Conservation (phyloP, 331 rosid species). For the Rhamnella rubrinervis region DNA sequence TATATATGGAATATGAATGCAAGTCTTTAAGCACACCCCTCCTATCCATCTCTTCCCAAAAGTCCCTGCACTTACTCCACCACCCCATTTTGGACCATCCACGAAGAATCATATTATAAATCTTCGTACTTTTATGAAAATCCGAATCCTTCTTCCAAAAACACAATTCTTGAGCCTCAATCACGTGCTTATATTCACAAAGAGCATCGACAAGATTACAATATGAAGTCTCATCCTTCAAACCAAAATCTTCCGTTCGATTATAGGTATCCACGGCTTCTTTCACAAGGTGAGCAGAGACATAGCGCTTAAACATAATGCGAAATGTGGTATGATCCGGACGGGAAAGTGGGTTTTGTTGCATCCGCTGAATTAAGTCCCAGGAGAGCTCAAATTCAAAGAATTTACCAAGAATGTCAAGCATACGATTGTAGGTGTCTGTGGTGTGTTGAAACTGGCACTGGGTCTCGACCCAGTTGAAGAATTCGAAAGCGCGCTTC, state of each 20-base stretch:
- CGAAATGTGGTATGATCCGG: slow-evolving; percentile 82
- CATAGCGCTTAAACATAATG: slow-evolving; percentile 70
- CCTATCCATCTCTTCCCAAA: slow-evolving; percentile 88
- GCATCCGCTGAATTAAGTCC: slow-evolving; percentile 67
- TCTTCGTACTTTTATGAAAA: slow-evolving; percentile 41
- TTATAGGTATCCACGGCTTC: slow-evolving; percentile 63
- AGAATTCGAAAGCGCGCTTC: slow-evolving; percentile 74
- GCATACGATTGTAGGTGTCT: slow-evolving; percentile 57
- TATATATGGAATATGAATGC: slow-evolving; percentile 74
- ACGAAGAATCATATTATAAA: slow-evolving; percentile 69
- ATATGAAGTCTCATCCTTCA: slow-evolving; percentile 67
- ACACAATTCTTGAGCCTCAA: slow-evolving; percentile 69
- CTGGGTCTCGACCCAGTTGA: slow-evolving; percentile 59
- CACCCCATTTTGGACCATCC: slow-evolving; percentile 83
- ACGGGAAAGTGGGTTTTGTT: slow-evolving; percentile 32
- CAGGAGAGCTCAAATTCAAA: slow-evolving; percentile 71
- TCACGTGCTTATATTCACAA: slow-evolving; percentile 78
- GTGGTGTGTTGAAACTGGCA: slow-evolving; percentile 54
- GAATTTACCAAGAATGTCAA: slow-evolving; percentile 79
- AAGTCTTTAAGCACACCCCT: slow-evolving; percentile 64
- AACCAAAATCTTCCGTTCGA: slow-evolving; percentile 50
- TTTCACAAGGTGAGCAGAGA: slow-evolving; percentile 55
- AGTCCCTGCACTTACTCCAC: slow-evolving; percentile 86
- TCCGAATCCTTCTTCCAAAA: slow-evolving; percentile 39
- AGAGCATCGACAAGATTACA: slow-evolving; percentile 67